Evolutionary conservation across 345 rosid genomes (phyloP), one percentile per base, ranked within the genome.

Genomic region (Stellera chamaejasme): DNA sequence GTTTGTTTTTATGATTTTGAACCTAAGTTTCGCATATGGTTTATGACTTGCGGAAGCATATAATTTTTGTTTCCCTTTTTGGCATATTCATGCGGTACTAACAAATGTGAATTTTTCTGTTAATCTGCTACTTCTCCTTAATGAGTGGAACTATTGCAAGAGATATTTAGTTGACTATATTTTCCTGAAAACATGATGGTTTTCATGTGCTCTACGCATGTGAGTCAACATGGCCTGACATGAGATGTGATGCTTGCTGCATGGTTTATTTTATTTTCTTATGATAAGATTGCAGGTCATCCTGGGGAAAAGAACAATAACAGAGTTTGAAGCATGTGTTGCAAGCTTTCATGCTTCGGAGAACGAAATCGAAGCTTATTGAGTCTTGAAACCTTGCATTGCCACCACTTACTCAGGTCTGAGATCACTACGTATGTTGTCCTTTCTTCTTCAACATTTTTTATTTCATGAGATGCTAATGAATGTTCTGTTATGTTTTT

Each of bases 371-470:
- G 51, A 68, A 73, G 74, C 97, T 87, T 44, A 74, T 87, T 10
- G 76, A 81, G 72, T 60, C 77, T 67, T 96, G 97, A 65, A 71
- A 74, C 73, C 66, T 90, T 60, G 79, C 67, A 54, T 51, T 87
- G 71, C 97, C 96, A 43, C 80, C 96, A 58, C 87, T 90, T 62
- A 85, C 94, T 53, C 94, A n/a, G n/a, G n/a, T n/a, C n/a, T n/a
- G n/a, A 90, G 75, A 71, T 87, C 45, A 82, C 91, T 54, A 82
- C 85, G 97, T 85, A 73, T 67, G 79, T 62, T 59, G 10, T n/a
- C n/a, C 42, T 13, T 57, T 23, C 45, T 46, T n/a, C 12, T 47
- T 55, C 15, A n/a, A n/a, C n/a, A n/a, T n/a, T n/a, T n/a, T n/a
- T n/a, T n/a, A n/a, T n/a, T n/a, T n/a, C n/a, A n/a, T n/a, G n/a